Evolutionary conservation across 148 eudicot genomes (phyloP).

Genomic region (Simmondsia chinensis): DNA sequence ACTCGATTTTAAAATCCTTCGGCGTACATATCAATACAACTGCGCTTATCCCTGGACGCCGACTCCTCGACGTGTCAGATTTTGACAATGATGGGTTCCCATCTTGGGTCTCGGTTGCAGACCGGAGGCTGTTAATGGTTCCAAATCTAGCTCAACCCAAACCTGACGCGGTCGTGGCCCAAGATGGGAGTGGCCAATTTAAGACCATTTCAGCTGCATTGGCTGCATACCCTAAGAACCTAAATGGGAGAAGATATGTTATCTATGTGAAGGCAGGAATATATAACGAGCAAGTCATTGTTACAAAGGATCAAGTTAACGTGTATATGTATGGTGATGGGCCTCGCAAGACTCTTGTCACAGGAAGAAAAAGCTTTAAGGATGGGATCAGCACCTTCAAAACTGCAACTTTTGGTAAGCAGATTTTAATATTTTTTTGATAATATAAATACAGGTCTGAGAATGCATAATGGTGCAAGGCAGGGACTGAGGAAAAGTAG

Average conservation of each 20-base stretch:
- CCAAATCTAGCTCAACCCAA: constrained; percentile 3
- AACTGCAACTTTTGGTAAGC: constrained; percentile 59
- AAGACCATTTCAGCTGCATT: constrained; percentile 45
- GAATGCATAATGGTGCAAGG: too few relatives aligned
- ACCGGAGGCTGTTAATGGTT: constrained; percentile 26
- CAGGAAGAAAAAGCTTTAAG: constrained; percentile 20
- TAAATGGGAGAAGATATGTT: constrained; percentile 31
- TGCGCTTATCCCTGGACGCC: constrained; percentile 8
- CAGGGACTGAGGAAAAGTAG: too few relatives aligned
- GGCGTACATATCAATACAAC: constrained; percentile 7
- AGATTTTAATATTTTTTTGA: not conserved
- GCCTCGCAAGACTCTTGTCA: constrained; percentile 46
- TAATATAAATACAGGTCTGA: too few relatives aligned
- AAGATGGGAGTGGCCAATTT: constrained; percentile 63
- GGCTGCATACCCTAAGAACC: constrained; percentile 34
- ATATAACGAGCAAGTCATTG: constrained; percentile 37
- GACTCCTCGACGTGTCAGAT: constrained; percentile 12
- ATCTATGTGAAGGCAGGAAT: constrained; percentile 64
- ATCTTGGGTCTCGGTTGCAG: constrained; percentile 31
- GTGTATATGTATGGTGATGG: constrained; percentile 82
- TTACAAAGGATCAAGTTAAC: constrained; percentile 35
- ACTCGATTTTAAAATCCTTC: constrained; percentile 18
- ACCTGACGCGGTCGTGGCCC: constrained; percentile 56
- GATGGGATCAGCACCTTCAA: constrained; percentile 25
- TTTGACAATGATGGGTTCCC: constrained; percentile 26